Base-by-base conservation (phyloP, 495 filamentous ascomycete species). In the Oidiodendron maius region DNA sequence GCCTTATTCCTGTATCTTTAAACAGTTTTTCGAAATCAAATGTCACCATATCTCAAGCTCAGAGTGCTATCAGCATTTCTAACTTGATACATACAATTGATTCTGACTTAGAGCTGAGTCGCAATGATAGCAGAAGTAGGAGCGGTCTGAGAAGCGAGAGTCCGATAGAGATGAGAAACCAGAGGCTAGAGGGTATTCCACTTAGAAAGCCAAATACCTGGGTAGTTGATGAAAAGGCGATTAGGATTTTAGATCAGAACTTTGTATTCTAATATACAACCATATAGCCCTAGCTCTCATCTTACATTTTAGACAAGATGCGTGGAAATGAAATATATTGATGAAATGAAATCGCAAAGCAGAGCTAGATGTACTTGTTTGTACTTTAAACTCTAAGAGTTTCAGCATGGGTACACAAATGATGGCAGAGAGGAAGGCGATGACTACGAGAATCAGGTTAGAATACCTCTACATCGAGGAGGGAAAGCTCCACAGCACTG, bases 201-300 rank as follows among this genome's bases (percentile, higher is more conserved):
- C 76, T 71, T 42, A 77, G 81, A 48, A 84, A 83, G 58, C 66
- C 82, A 22, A 72, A 72, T 21, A 83, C 78, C 53, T 64, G 66
- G 30, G 74, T 75, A 4, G 83, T 87, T 56, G 84, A 88, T 51
- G 74, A 75, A 55, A 65, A 82, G 42, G 81, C 82, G 0, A 66
- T 89, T 35, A 73, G 77, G 46, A 77, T 83, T 42, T 64, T 90
- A 40, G 80, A 90, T 61, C 67, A 67, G 46, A 71, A 71, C 36
- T 71, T 72, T 40, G 65, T 48, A 48, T 44, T 56, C 22, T 64
- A 37, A 60, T n/a, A n/a, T n/a, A n/a, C n/a, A n/a, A n/a, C n/a
- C n/a, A n/a, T n/a, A n/a, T n/a, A n/a, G n/a, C n/a, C n/a, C n/a
- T n/a, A n/a, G n/a, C n/a, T n/a, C n/a, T n/a, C n/a, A n/a, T n/a